These are phyloP conservation scores for Penicillium sp. DNA, from an alignment of 2,329 filamentous ascomycete genomes.

Conservation along the genomic window DNA sequence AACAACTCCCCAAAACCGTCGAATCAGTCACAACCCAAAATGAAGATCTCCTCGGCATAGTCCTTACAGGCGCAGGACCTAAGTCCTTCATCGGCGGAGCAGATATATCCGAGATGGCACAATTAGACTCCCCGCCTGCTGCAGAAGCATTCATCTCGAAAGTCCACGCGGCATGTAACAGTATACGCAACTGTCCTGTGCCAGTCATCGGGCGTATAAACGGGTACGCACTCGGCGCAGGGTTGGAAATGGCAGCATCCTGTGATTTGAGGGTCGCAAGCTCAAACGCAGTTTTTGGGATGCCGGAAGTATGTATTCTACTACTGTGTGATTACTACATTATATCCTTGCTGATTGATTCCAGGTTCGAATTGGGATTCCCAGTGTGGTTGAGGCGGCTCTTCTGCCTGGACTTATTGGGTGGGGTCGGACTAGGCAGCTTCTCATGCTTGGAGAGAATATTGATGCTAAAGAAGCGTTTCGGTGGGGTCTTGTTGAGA, in stretches of 20 bases:
- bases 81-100: slow-evolving; percentile 88
- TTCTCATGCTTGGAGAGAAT: slow-evolving; percentile 39
- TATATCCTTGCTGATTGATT: not conserved
- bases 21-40: slow-evolving; percentile 9
- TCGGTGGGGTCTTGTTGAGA: slow-evolving; percentile 39
- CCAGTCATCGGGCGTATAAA: slow-evolving; percentile 41
- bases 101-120: slow-evolving; percentile 72
- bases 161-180: slow-evolving; percentile 33
- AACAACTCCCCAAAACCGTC: slow-evolving; percentile 16
- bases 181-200: slow-evolving; percentile 36
- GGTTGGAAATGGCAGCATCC: slow-evolving; percentile 35
- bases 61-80: slow-evolving; percentile 69
- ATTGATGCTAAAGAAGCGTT: slow-evolving; percentile 32
- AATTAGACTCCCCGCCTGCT: slow-evolving; percentile 21
- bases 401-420: slow-evolving; percentile 39
- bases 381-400: slow-evolving; percentile 41
- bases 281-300: slow-evolving; percentile 33
- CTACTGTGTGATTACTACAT: not conserved
- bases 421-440: slow-evolving; percentile 35
- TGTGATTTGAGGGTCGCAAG: slow-evolving; percentile 41
- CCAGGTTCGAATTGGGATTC: slow-evolving; percentile 34
- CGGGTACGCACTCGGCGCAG: slow-evolving; percentile 39
- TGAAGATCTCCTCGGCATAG: slow-evolving; percentile 18
- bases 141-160: slow-evolving; percentile 38
- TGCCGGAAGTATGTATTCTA: slow-evolving; percentile 37